Conservation (phyloP, 352 stramenopile species). For the Globisporangium perplexum region DNA sequence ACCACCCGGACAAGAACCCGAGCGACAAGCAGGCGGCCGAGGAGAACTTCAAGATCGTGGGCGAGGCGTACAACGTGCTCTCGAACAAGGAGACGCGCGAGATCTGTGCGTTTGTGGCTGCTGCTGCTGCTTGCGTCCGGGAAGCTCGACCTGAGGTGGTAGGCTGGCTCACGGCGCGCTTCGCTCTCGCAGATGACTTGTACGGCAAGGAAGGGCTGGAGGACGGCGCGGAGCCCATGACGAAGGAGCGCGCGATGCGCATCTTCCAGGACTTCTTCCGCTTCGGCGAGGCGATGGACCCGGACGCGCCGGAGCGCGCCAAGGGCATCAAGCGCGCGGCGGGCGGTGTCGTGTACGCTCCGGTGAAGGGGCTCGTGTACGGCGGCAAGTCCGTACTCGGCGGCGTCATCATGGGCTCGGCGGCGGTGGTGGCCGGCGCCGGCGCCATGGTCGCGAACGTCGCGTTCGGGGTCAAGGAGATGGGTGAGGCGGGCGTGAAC, state of each 20-base stretch:
- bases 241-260: constrained; percentile 70
- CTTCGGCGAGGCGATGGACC: constrained; percentile 81
- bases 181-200: constrained; percentile 82
- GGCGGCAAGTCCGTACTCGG: constrained; percentile 78
- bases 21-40: constrained; percentile 77
- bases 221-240: constrained; percentile 79
- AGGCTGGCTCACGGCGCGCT: too few relatives aligned
- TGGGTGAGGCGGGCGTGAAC: constrained; percentile 80
- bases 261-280: constrained; percentile 88
- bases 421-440: constrained; percentile 65
- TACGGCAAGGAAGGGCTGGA: constrained; percentile 92
- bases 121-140: neutral
- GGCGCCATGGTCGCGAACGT: constrained; percentile 81
- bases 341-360: constrained; percentile 75
- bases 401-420: constrained; percentile 81
- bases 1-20: constrained; percentile 92
- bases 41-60: constrained; percentile 93
- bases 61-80: constrained; percentile 92
- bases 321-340: constrained; percentile 78
- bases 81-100: constrained; percentile 87
- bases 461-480: constrained; percentile 81
- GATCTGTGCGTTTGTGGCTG: constrained; percentile 74
- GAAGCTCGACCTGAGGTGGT: too few relatives aligned
- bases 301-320: constrained; percentile 63
- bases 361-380: constrained; percentile 76